Percentiles rank a stretch among this genome's conserved stretches.
Conservation (phyloP, 768 basidiomycete species). For the Tremella yokohamensis region DNA sequence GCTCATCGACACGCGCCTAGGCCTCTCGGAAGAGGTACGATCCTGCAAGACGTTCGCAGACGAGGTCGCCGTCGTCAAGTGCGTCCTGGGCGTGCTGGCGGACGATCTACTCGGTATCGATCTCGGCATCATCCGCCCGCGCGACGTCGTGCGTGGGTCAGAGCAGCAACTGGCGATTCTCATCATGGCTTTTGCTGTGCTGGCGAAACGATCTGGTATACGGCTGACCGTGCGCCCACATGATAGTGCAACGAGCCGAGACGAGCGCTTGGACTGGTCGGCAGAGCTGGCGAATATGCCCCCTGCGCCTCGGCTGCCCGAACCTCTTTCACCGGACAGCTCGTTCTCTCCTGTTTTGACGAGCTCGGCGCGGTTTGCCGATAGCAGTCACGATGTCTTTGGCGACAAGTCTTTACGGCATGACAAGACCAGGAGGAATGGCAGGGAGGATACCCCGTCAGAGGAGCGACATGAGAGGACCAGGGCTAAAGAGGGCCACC, state of each 20-base stretch:
- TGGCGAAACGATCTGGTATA: slow-evolving; percentile 26
- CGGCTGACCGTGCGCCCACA: neutral
- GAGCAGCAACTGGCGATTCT: slow-evolving; percentile 22
- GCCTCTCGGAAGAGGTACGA: slow-evolving; percentile 11
- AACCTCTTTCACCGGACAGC: slow-evolving; percentile 11
- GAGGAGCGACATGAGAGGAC: too few relatives aligned
- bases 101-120: slow-evolving; percentile 28
- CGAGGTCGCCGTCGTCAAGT: slow-evolving; percentile 22
- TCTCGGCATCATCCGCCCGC: slow-evolving; percentile 21
- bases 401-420: neutral
- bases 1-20: slow-evolving; percentile 11
- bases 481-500: too few relatives aligned
- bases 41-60: slow-evolving; percentile 12
- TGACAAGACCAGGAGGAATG: too few relatives aligned
- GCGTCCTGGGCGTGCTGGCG: slow-evolving; percentile 24
- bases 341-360: slow-evolving; percentile 7
- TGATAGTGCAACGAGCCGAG: neutral
- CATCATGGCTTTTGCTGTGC: slow-evolving; percentile 26
- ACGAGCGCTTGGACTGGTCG: slow-evolving; percentile 9
- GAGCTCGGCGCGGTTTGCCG: neutral
- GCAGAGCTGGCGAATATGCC: neutral
- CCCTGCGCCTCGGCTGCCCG: slow-evolving; percentile 3
- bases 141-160: slow-evolving; percentile 12
- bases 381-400: slow-evolving; percentile 9
- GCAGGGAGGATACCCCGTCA: too few relatives aligned